Percentiles rank a stretch among this genome's conserved stretches.
Conservation (phyloP, 2,329 filamentous ascomycete species). For the Clonostachys rhizophaga region DNA sequence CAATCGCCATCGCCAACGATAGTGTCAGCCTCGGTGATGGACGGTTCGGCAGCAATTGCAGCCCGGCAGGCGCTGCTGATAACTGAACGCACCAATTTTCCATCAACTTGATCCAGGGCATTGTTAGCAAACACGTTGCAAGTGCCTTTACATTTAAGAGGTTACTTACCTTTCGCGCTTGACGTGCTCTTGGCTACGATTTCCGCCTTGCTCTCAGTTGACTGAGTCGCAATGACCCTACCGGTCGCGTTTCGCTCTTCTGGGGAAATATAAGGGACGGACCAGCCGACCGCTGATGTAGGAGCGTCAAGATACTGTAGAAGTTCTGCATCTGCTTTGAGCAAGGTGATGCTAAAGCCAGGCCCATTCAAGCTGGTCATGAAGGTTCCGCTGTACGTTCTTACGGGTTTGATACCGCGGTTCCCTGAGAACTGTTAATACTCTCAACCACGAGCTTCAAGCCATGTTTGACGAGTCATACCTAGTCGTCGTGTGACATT, state of each 20-base stretch:
- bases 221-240: too few relatives aligned
- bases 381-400: not conserved
- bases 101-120: too few relatives aligned
- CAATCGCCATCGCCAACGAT: conserved; percentile 1
- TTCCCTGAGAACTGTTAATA: not conserved
- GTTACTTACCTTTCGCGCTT: too few relatives aligned
- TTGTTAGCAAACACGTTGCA: too few relatives aligned
- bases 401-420: not conserved
- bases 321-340: not conserved
- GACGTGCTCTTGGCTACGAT: too few relatives aligned
- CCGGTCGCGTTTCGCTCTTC: too few relatives aligned
- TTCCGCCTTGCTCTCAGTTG: too few relatives aligned
- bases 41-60: not conserved
- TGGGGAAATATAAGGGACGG: too few relatives aligned
- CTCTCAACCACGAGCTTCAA: too few relatives aligned
- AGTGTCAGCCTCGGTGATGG: not conserved
- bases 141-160: too few relatives aligned
- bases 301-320: not conserved
- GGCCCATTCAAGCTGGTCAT: not conserved
- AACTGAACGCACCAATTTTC: too few relatives aligned
- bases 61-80: not conserved
- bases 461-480: not conserved
- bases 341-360: not conserved
- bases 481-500: not conserved
- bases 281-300: conserved; percentile 1